phyloP scores from a whole-genome alignment of 495 filamentous ascomycete genomes.

The Aspergillus steynii region DNA sequence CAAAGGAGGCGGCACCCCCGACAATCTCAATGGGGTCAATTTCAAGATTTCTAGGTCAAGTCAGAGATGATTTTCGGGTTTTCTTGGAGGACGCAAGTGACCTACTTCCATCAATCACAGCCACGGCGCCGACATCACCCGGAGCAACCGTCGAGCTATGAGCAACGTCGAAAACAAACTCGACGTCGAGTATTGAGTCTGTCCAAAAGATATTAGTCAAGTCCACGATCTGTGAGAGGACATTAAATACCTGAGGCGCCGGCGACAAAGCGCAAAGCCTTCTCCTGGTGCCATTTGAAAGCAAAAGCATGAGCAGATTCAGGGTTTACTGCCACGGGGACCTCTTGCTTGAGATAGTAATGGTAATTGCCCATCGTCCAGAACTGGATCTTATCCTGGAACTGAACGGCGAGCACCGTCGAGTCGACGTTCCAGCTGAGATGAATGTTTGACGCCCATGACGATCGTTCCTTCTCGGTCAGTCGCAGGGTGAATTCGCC shows the following conservation, averaged over 20 bases:
- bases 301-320: constrained; percentile 31
- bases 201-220: constrained; percentile 10
- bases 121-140: constrained; percentile 76
- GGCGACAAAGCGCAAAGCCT: constrained; percentile 63
- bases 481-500: constrained; percentile 82
- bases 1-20: constrained; percentile 93
- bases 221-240: neutral
- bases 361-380: constrained; percentile 98
- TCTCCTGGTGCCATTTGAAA: constrained; percentile 83
- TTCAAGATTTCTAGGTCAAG: constrained; percentile 60
- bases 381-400: constrained; percentile 77
- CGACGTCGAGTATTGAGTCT: constrained; percentile 56
- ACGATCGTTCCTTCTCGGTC: constrained; percentile 56
- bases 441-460: constrained; percentile 56
- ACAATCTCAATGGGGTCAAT: constrained; percentile 77
- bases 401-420: constrained; percentile 78
- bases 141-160: constrained; percentile 69
- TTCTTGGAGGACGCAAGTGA: constrained; percentile 10
- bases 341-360: constrained; percentile 97
- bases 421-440: constrained; percentile 91
- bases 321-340: constrained; percentile 42
- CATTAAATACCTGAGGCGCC: constrained; percentile 39
- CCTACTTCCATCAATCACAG: constrained; percentile 83
- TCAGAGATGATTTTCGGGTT: constrained; percentile 2
- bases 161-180: constrained; percentile 68